These are phyloP conservation scores for Macadamia integrifolia DNA, from an alignment of 164 flowering plant species.

Conservation along the genomic window DNA sequence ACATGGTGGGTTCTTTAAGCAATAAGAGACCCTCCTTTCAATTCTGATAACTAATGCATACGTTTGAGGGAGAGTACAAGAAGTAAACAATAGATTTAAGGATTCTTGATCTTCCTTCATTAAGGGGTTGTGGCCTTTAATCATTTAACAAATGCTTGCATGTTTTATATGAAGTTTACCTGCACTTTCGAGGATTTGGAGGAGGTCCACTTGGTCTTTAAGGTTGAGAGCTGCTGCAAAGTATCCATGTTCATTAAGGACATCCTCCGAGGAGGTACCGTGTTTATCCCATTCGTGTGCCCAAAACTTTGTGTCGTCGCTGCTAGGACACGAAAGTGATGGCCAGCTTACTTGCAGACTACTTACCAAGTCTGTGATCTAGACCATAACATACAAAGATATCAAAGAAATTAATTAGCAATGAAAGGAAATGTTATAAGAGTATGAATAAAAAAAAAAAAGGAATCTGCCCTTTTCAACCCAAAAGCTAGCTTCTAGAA, in stretches of 20 bases:
- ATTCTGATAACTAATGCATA: no score
- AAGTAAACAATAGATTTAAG: no score
- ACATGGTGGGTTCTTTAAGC: no score
- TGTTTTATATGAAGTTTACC: slow-evolving; percentile 26
- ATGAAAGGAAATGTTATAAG: not conserved
- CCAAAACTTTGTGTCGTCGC: slow-evolving; percentile 27
- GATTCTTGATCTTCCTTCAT: no score
- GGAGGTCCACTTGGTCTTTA: slow-evolving; percentile 23
- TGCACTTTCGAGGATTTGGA: slow-evolving; percentile 24
- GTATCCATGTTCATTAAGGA: slow-evolving; percentile 31
- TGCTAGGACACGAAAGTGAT: slow-evolving; percentile 38
- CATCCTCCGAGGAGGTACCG: slow-evolving; percentile 44
- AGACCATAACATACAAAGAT: no score
- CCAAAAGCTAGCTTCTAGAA: no score
- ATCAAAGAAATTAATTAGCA: not conserved
- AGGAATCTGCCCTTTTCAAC: no score
- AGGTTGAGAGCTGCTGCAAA: slow-evolving; percentile 36
- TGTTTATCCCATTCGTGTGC: slow-evolving; percentile 18
- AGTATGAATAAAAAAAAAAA: no score
- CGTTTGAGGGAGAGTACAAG: no score
- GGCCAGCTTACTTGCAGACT: slow-evolving; percentile 36
- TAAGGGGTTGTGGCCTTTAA: not conserved
- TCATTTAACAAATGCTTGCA: not conserved
- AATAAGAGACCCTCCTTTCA: no score
- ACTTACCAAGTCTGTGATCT: slow-evolving; percentile 25